Evolutionary conservation across 73 alveolate species (phyloP).

Genomic region (Paraurostyla sp.): DNA sequence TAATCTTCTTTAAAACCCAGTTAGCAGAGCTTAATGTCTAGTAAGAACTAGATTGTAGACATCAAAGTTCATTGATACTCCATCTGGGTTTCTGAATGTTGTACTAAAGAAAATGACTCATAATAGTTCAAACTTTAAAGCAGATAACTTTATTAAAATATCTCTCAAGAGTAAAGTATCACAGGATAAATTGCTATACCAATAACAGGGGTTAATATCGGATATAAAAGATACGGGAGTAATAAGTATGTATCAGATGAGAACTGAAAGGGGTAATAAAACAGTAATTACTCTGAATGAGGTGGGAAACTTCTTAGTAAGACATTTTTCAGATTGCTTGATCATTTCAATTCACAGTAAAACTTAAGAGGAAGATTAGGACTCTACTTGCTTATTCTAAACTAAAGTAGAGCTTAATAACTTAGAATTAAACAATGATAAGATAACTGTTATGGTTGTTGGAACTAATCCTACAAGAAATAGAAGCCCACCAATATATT

Average conservation of each 20-base stretch:
- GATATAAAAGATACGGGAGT: neutral
- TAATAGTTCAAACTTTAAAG: neutral
- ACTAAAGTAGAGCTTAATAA: slow-evolving; percentile 54
- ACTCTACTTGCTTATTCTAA: neutral
- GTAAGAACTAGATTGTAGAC: slow-evolving; percentile 26
- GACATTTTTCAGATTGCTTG: slow-evolving; percentile 35
- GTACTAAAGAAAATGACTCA: slow-evolving; percentile 3
- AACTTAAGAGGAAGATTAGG: neutral
- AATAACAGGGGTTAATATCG: neutral
- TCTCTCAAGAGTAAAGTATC: neutral
- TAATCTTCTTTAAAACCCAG: slow-evolving; percentile 1
- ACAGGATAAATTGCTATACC: neutral
- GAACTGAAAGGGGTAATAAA: neutral
- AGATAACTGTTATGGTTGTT: slow-evolving; percentile 27
- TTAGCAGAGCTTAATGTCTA: slow-evolving; percentile 15
- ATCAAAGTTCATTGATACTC: slow-evolving; percentile 44
- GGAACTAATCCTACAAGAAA: slow-evolving; percentile 45
- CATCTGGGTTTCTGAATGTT: slow-evolving; percentile 32
- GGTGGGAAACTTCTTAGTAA: slow-evolving; percentile 26
- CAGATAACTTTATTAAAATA: neutral
- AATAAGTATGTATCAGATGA: neutral
- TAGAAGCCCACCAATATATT: neutral
- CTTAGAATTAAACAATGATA: slow-evolving; percentile 32
- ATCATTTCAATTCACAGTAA: slow-evolving; percentile 2
- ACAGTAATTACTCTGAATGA: slow-evolving; percentile 7